These are phyloP conservation scores for Margaritispora aquatica DNA, from an alignment of 495 filamentous ascomycete species.

Conservation along the genomic window DNA sequence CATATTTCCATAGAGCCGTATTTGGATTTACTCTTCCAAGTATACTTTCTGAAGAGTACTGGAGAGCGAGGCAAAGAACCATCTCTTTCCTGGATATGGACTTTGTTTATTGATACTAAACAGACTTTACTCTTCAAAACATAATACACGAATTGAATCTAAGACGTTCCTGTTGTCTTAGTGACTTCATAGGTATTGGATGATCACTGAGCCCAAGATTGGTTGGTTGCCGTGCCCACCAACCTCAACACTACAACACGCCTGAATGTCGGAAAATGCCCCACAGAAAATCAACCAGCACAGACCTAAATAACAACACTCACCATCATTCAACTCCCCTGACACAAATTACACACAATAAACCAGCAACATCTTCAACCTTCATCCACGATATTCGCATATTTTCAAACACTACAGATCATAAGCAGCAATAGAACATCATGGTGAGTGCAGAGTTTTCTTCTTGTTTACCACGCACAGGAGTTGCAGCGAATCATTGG, in stretches of 20 bases:
- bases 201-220: too few species aligned
- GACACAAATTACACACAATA: not conserved
- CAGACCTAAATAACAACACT: conserved; percentile 6
- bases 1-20: too few species aligned
- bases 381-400: not conserved
- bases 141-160: too few species aligned
- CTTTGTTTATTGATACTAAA: too few species aligned
- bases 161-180: not conserved
- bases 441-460: conserved; percentile 4
- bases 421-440: not conserved
- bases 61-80: too few species aligned
- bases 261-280: not conserved
- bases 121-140: too few species aligned
- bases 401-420: not conserved
- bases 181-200: too few species aligned
- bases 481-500: not conserved
- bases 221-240: conserved; percentile 15
- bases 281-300: conserved; percentile 5
- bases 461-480: not conserved
- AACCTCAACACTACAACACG: not conserved
- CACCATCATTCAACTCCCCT: not conserved
- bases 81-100: too few species aligned
- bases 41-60: too few species aligned
- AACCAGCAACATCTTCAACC: not conserved
- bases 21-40: too few species aligned